These are phyloP conservation scores for Metschnikowia hibisci DNA, from an alignment of 805 yeast genomes.

Conservation along the genomic window DNA sequence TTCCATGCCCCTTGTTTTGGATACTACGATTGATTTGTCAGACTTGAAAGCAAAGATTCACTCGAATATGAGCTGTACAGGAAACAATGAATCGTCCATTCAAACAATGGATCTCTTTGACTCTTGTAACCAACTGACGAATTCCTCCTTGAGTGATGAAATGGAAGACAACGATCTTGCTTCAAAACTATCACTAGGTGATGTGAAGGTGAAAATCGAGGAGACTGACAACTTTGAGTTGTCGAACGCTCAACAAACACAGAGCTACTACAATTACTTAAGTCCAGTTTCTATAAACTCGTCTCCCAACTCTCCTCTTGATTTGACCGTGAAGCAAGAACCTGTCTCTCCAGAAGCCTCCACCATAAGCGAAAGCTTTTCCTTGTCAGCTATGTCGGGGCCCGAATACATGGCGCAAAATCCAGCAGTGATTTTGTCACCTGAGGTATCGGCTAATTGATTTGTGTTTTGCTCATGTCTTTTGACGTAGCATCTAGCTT, in stretches of 20 bases:
- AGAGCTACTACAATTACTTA: slow-evolving; percentile 32
- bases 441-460: slow-evolving; percentile 7
- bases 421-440: slow-evolving; percentile 44
- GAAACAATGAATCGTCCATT: not conserved
- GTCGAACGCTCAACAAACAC: slow-evolving; percentile 8
- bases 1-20: slow-evolving; percentile 9
- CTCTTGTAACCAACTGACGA: slow-evolving; percentile 2
- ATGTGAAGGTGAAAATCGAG: slow-evolving; percentile 10
- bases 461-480: not conserved
- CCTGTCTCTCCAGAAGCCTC: slow-evolving; percentile 7
- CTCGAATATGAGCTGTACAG: slow-evolving; percentile 7
- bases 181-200: not conserved
- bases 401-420: slow-evolving; percentile 41
- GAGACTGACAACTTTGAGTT: slow-evolving; percentile 7
- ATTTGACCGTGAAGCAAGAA: slow-evolving; percentile 30
- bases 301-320: slow-evolving; percentile 37
- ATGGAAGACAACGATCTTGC: slow-evolving; percentile 6
- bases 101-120: not conserved
- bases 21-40: slow-evolving; percentile 13
- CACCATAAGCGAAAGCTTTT: slow-evolving; percentile 4
- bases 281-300: slow-evolving; percentile 43
- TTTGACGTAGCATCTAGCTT: slow-evolving; percentile 4
- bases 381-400: slow-evolving; percentile 17
- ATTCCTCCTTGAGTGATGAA: slow-evolving; percentile 3
- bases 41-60: slow-evolving; percentile 14